Base-by-base conservation (phyloP, 495 filamentous ascomycete species). In the Darksidea phi region DNA sequence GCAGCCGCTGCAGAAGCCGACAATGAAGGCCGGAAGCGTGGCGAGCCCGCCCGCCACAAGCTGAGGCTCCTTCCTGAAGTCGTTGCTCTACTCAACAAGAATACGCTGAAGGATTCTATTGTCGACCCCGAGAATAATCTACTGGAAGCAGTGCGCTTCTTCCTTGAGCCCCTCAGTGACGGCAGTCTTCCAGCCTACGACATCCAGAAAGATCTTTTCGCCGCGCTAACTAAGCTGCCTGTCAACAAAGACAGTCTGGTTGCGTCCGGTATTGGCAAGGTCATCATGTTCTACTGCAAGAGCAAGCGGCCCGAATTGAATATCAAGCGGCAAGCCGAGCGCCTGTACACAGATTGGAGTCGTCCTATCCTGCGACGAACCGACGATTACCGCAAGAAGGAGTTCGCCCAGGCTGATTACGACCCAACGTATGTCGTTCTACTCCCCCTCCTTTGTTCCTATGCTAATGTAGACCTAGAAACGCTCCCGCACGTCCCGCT, bases 61-160 rank as follows among this genome's bases (percentile, higher is more conserved):
- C 83, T 99, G 37, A 89, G 90, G 73, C 87, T 99, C 72, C 85
- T 99, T 32, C 92, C 94, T 8, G 90, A 97, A 72, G 95, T 99
- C 6, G 86, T 91, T 23, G 82, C 83, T 45, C 78, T 97, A 6
- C 81, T 99, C 37, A 96, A 90, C 72, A 90, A 91, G 62, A 92
- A 91, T 69, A 89, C 87, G 45, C 81, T 92, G 34, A 88, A 90
- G 75, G 81, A 84, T 62, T 80, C 81, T 1, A 84, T 96, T 57
- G 86, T 96, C 58, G 95, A 99, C 63, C 91, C 92, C 0, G 92
- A 97, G 67, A 94, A 87, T 70, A 96, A 97, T 76, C 84, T 99
- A 63, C 80, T 99, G 28, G 90, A 95, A 73, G 89, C 90, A 1
- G 90, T 99, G 65, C 88, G 89, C 67, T 96, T 93, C 82, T 97